Evolutionary conservation across 768 basidiomycete genomes (phyloP), one percentile per base, ranked within the genome.

Genomic region (Boletus tomentosulus): DNA sequence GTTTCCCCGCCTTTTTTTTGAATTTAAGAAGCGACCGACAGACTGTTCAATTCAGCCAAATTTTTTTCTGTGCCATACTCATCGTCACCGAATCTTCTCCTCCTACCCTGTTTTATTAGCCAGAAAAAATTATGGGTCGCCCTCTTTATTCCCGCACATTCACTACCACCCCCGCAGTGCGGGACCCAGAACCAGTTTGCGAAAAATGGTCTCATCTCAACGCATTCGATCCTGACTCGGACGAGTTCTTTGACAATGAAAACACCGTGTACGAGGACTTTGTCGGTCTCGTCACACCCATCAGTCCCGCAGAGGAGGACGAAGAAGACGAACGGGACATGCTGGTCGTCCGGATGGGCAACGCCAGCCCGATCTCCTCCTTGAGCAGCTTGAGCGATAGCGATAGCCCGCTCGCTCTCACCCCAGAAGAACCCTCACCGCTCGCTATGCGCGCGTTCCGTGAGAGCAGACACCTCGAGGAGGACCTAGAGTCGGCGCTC

Each of bases 191-290:
- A 57, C 51, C 61, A 22, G 55, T 43, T 16, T 83, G 73, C 75
- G 75, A 81, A 66, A 81, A 72, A 66, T 89, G 86, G 86, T 80
- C 82, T 52, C 69, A 74, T 57, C 76, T 74, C 69, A 86, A 87
- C 64, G 74, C 80, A 10, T 89, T 89, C 67, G 86, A 89, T 68
- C 87, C 87, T 6, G 87, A 89, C 68, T 83, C 86, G n/a, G 86
- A 88, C 61, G 86, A 87, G 58, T 88, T 88, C 64, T 85, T 86
- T 64, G 73, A 71, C 54, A 71, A 71, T 50, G 84, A 84, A 33
- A 77, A 84, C 55, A 71, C 73, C 12, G 77, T 77, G 46, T 83
- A 81, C 69, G 87, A 89, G 76, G 81, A 80, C 57, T 84, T 86
- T 69, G 58, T 86, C 63, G 76, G 74, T 68, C 74, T 76, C 54